Conservation (phyloP, 2,329 filamentous ascomycete species). For the Penicillium sp. region DNA sequence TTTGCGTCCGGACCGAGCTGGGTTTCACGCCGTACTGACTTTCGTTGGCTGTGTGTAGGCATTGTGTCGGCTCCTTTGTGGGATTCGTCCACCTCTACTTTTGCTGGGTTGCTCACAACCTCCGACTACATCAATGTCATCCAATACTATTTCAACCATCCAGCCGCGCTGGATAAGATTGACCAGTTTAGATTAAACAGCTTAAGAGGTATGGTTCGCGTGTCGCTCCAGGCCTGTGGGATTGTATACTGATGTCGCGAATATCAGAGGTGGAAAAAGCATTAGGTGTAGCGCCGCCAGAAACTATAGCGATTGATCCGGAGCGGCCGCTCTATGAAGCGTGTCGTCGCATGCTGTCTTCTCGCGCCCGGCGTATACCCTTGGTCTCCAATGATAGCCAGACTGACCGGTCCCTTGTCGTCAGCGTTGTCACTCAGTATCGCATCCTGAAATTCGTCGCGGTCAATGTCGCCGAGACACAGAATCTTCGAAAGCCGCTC, state of each 20-base stretch:
- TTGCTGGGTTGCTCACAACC: constrained; percentile 89
- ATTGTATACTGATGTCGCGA: background rate
- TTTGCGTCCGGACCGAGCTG: background rate
- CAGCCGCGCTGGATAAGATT: constrained; percentile 80
- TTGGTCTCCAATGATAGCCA: constrained; percentile 92
- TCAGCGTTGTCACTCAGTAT: constrained; percentile 97
- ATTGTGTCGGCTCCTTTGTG: constrained; percentile 97
- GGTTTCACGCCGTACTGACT: background rate
- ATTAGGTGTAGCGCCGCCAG: constrained; percentile 83
- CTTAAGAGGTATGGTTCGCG: constrained; percentile 65
- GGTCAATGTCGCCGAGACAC: constrained; percentile 86
- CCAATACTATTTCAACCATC: constrained; percentile 98
- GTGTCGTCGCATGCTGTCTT: constrained; percentile 88
- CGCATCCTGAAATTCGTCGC: constrained; percentile 98
- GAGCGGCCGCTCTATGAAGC: constrained; percentile 90
- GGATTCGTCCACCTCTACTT: constrained; percentile 90
- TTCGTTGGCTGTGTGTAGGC: constrained; percentile 51
- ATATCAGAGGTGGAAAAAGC: constrained; percentile 84
- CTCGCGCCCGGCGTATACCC: constrained; percentile 86
- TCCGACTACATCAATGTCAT: constrained; percentile 99
- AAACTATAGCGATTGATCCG: constrained; percentile 94
- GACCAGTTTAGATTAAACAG: constrained; percentile 92
- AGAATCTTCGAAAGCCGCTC: constrained; percentile 81
- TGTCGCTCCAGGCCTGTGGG: background rate
- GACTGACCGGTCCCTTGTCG: constrained; percentile 84